Base-by-base conservation (phyloP, 1,284 basidiomycete species). In the Trametes versicolor region DNA sequence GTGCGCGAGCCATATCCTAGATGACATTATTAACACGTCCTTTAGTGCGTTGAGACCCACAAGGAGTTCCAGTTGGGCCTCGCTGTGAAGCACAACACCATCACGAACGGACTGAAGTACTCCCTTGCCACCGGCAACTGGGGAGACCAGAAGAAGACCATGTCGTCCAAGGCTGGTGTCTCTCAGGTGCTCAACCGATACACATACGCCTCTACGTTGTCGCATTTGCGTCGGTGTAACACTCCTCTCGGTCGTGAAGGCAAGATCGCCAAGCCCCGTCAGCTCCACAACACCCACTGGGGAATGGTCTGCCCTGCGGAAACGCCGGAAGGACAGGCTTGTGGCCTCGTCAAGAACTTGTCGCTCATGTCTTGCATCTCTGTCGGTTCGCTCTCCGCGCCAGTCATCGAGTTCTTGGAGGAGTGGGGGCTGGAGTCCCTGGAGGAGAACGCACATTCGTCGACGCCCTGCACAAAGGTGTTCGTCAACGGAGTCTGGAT, bases 401-500 rank as follows among this genome's bases (percentile, higher is more conserved):
- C 97, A 2, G 96, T 99, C 73, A 95, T 99, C 78, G 97, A 99
- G 78, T 99, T 99, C 82, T 83, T 99, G 83, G 95, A 99, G 76
- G 97, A 99, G 81, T 99, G 97, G 95, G 97, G 96, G 72, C 81
- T 98, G 71, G 95, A 98, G 78, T 94, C 93, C 36, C 78, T 97
- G 65, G 94, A 96, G 75, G 95, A 98, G 78, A 97, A 95, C 73
- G 90, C 92, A 0, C 89, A 93, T 74, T 94, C 94, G 19, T 84
- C 91, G 21, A 88, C 87, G 17, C 89, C 90, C 15, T 94, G 91
- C 64, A 99, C 97, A 39, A 99, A 99, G 80, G 95, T 99, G 43
- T 99, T 99, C 78, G 95, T 99, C 69, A 99, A 99, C 74, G 98
- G 98, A 75, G 96, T 99, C 12, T 99, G 98, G 98, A 96, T 98